Base-by-base conservation (phyloP, 495 filamentous ascomycete genomes). In the Rusavskia elegans region DNA sequence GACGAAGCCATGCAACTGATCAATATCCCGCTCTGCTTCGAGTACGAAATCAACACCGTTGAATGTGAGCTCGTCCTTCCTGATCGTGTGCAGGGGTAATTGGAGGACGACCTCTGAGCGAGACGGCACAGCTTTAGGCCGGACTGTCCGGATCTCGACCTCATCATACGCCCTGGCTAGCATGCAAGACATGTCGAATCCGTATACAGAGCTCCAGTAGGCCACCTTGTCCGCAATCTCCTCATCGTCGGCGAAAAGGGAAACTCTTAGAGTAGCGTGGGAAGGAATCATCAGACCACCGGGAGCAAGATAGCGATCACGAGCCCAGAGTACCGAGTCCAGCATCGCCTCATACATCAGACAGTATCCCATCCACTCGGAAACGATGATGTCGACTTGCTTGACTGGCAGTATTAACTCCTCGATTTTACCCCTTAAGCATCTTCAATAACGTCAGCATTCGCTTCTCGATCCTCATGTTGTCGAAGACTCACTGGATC, bases 361-460 rank as follows among this genome's bases (percentile, higher is more conserved):
- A 63, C 85, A 84, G 63, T 96, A 96, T 5, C 89, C 89, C 89
- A 96, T 96, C 89, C 89, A 96, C 64, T 96, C 89, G 2, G 87
- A 94, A 52, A 96, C 81, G 58, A 96, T 95, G 64, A 96, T 89
- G 59, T 96, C 89, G 45, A 96, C 89, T 63, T 90, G 74, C 52
- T 78, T 73, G 55, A 88, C 83, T 1, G 87, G 86, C 49, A 93
- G 59, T 35, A 76, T 72, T 38, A 94, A 82, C 62, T 95, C 90
- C 65, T 96, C 89, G 63, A 95, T 89, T 71, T 92, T 94, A 48
- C 89, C 89, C 59, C 84, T 86, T 52, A 90, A 72, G 39, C 73
- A 78, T 32, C 74, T 78, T 36, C 49, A 19, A 7, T n/a, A 39
- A 20, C 13, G 36, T 56, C 38, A 55, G 57, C 53, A 16, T 48